Evolutionary conservation across 148 eudicot species (phyloP), one percentile per base, ranked within the genome.

Genomic region (Drosera capensis): DNA sequence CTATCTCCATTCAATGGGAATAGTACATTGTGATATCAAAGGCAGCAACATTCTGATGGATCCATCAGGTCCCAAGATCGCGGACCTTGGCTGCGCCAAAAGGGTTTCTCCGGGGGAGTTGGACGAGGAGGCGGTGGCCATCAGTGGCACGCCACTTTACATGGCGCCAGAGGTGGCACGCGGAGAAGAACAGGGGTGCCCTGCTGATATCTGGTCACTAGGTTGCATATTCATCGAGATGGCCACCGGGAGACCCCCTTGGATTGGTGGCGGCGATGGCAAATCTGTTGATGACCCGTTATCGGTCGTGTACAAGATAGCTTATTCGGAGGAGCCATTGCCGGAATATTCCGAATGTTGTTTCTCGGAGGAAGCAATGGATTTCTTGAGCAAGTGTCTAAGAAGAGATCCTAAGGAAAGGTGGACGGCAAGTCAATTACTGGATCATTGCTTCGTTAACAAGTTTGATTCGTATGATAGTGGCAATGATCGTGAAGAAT

Each of bases 161-260:
- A 75, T 75, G 80, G 73, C 77, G 36, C 80, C 80, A 14, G 80
- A 75, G 40, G 77, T 67, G 20, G 80, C 76, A 0, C 52, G 80
- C 0, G 80, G 77, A 0, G 71, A 67, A 23, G 56, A 57, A 12
- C 80, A 67, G 44, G 67, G 77, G 37, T 67, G 50, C 37, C 36
- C 61, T 1, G 71, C 76, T 16, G 80, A 75, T 36, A 48, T 75
- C 0, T 75, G 77, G 76, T 65, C 77, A 3, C 28, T 77, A 8
- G 83, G 83, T 20, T 77, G 83, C 48, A 64, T 71, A 0, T 26
- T 79, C 9, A 61, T 72, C 14, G 86, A 79, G 49, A 69, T 75
- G 86, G 82, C 71, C 1, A 72, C 79, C 0, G 83, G 83, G 31
- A 50, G 46, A 5, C 39, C 58, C 39, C 73, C 79, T 14, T 77